Evolutionary conservation across 2,329 filamentous ascomycete genomes (phyloP).

Genomic region (Emmonsiellopsis sp.): DNA sequence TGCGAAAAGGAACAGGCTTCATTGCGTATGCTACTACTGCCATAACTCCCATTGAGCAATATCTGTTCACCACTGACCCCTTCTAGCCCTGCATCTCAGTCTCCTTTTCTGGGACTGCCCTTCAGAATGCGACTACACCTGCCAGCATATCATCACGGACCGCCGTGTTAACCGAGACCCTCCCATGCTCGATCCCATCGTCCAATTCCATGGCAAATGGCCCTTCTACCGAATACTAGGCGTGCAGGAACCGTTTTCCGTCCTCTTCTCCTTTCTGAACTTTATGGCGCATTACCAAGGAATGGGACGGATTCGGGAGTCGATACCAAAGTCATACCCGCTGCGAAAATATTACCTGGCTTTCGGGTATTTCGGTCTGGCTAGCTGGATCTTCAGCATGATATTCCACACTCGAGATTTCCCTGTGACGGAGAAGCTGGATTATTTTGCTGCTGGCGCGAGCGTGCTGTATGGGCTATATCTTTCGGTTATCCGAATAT

Average conservation of each 20-base stretch:
- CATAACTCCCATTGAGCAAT: conserved; percentile 6
- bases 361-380: conserved; percentile 72
- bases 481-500: conserved; percentile 71
- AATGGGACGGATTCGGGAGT: conserved; percentile 57
- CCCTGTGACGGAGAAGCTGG: conserved; percentile 74
- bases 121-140: conserved; percentile 94
- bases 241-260: conserved; percentile 89
- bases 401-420: conserved; percentile 92
- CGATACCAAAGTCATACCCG: conserved; percentile 63
- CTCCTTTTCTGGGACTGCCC: conserved; percentile 88
- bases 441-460: conserved; percentile 90
- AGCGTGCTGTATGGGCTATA: conserved; percentile 87
- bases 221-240: conserved; percentile 84
- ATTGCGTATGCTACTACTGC: conserved; percentile 55
- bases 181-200: conserved; percentile 56
- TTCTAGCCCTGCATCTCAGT: conserved; percentile 66
- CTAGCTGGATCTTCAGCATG: conserved; percentile 79
- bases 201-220: conserved; percentile 99
- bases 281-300: conserved; percentile 75
- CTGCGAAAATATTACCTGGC: conserved; percentile 70
- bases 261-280: conserved; percentile 89
- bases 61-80: conserved; percentile 14
- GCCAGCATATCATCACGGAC: conserved; percentile 83
- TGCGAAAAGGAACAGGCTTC: conserved; percentile 58
- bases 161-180: conserved; percentile 56